Base-by-base conservation (phyloP, 352 stramenopile genomes). In the Globisporangium recalcitrans region DNA sequence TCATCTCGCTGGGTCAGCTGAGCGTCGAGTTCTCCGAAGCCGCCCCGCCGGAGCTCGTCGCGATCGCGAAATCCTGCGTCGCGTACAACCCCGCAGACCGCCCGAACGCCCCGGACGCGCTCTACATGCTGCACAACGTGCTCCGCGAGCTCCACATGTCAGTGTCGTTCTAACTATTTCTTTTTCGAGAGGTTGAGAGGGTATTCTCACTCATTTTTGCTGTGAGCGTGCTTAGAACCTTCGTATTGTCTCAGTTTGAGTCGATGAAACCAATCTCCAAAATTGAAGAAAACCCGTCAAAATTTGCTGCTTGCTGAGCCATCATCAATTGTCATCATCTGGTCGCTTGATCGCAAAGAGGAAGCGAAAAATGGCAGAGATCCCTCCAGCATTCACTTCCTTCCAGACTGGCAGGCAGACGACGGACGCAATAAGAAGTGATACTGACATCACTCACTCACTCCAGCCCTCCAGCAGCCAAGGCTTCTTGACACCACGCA, bases 51-150 rank as follows among this genome's bases (percentile, higher is more conserved):
- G 46, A 52, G 46, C 46, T 52, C 46, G 46, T 52, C 6, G 21
- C 8, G 9, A 52, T 52, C 46, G 22, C 46, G 21, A 27, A 52
- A 10, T 21, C 46, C 22, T 52, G 46, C 46, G 21, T 31, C 10
- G 24, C 52, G 16, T 58, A 58, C 32, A 13, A 26, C 21, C 52
- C 52, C 9, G 26, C 21, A 16, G 52, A 58, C 32, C 52, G 52
- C 27, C 52, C 52, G 29, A 58, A 19, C 27, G 26, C 52, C 19
- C 11, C 52, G 10, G 52, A 58, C 27, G 24, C 42, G 29, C 29
- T 42, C 27, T 58, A 38, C 52, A 42, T 42, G 19, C 52, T 58
- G 19, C 52, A 58, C 29, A 58, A 42, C 32, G 52, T 58, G 32
- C 32, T 58, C 46, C 46, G 22, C 46, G 46, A 52, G n/a, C 46